Base-by-base conservation (phyloP, 1,139 yeast genomes). In the Debaryomyces nepalensis region DNA sequence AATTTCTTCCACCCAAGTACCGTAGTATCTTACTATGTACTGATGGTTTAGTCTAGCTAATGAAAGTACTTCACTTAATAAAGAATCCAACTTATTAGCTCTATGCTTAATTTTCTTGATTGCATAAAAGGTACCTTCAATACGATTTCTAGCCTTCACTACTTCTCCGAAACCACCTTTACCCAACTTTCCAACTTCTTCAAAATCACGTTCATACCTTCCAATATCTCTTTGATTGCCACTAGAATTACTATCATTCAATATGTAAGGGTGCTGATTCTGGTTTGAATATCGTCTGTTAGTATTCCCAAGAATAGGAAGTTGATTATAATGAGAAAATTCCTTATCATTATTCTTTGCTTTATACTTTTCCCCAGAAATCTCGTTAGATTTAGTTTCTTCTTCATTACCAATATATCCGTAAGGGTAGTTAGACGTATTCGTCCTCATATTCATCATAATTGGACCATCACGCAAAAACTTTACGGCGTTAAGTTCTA, bases 101-200 rank as follows among this genome's bases (percentile, higher is more conserved):
- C 87, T 80, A 51, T 93, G 97, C 49, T 86, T 82, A 41, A 95
- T 87, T 57, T 90, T 91, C 59, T 95, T 95, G 46, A 95, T 82
- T 0, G 99, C 99, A 63, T 95, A 95, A 54, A 87, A 87, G 4
- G 97, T 78, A 15, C 99, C 98, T 58, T 95, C 99, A 50, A 93
- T 77, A 48, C 91, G 79, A 61, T 90, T 91, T 47, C 99, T 74
- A 0, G 95, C 99, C 57, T 91, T 91, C 12, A 93, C 97, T 9
- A 95, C 99, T 59, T 91, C 97, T 6, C 99, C 99, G 67, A 86
- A 95, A 0, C 96, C 99, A 24, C 99, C 99, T 54, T 84, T 82
- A 2, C 99, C 99, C n/a, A 95, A 66, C 18, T 82, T 79, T 0
- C 95, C 95, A 34, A 90, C 86, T 59, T 93, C 99, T 62, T 93